Evolutionary conservation across 2,329 filamentous ascomycete genomes (phyloP).

Genomic region (Pezicula rhizophila): DNA sequence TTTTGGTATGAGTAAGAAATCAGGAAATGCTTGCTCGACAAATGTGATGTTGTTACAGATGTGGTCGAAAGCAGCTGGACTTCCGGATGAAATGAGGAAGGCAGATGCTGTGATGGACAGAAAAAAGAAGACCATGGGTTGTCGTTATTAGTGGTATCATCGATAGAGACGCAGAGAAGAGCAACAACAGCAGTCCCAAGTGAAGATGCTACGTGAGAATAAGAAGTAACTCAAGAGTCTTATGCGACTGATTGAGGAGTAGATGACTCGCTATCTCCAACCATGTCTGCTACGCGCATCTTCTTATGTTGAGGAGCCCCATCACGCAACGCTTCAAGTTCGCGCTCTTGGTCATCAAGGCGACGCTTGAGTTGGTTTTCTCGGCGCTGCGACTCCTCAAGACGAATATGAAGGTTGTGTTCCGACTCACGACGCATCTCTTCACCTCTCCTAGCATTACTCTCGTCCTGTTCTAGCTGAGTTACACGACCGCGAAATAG

Average conservation of each 20-base stretch:
- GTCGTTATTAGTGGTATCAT: conserved; percentile 21
- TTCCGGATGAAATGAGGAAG: too few species aligned
- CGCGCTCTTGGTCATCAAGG: conserved; percentile 68
- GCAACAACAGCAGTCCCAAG: conserved; percentile 6
- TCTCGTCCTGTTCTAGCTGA: conserved; percentile 72
- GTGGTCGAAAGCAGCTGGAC: too few species aligned
- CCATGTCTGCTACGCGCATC: conserved; percentile 46
- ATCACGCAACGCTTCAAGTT: conserved; percentile 33
- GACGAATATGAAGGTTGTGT: conserved; percentile 50
- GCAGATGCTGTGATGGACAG: too few species aligned
- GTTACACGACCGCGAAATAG: conserved; percentile 69
- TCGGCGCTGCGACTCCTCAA: conserved; percentile 71
- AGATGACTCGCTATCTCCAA: conserved; percentile 28
- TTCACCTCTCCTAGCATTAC: conserved; percentile 55
- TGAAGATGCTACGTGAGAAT: conserved; percentile 3
- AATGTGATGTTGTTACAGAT: too few species aligned
- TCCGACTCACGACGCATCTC: conserved; percentile 51
- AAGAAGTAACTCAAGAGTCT: conserved; percentile 2
- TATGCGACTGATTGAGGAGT: conserved; percentile 24
- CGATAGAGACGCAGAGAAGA: conserved; percentile 14
- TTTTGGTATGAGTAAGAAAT: too few species aligned
- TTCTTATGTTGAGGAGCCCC: conserved; percentile 46
- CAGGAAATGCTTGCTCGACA: too few species aligned
- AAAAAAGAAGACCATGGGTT: conserved; percentile 1
- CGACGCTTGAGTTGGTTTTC: conserved; percentile 79